These are phyloP conservation scores for Ceratocystis alfenasii DNA, from an alignment of 2,329 filamentous ascomycete genomes.

Conservation along the genomic window DNA sequence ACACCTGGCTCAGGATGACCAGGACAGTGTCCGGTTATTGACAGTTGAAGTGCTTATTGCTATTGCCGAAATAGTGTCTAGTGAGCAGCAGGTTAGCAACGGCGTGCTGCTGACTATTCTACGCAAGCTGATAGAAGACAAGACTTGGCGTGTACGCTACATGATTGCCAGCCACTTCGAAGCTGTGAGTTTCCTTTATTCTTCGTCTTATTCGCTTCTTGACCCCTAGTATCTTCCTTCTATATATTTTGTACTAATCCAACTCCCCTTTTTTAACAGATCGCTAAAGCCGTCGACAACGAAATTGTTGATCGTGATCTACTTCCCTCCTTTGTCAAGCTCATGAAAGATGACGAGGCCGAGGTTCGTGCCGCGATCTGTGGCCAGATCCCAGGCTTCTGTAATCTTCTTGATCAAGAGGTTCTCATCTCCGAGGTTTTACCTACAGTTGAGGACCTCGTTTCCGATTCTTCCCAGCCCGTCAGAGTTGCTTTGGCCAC, in stretches of 20 bases:
- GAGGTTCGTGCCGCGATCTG: slow-evolving; percentile 95
- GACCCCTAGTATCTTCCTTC: neutral
- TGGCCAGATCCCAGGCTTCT: slow-evolving; percentile 96
- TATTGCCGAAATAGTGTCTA: slow-evolving; percentile 92
- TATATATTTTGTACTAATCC: neutral
- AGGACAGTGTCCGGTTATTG: slow-evolving; percentile 90
- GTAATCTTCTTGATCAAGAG: slow-evolving; percentile 71
- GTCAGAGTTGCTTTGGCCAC: slow-evolving; percentile 90
- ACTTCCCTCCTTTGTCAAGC: slow-evolving; percentile 91
- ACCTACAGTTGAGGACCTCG: slow-evolving; percentile 88
- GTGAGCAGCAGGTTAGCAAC: slow-evolving; percentile 94
- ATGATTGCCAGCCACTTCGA: slow-evolving; percentile 99
- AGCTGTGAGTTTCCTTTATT: slow-evolving; percentile 51
- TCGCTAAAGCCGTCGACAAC: slow-evolving; percentile 95
- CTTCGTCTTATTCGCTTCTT: neutral
- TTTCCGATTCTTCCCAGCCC: slow-evolving; percentile 92
- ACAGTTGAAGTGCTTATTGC: slow-evolving; percentile 95
- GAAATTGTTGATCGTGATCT: slow-evolving; percentile 90
- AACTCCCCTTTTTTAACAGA: slow-evolving; percentile 39
- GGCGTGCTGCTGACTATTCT: slow-evolving; percentile 83
- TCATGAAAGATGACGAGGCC: slow-evolving; percentile 94
- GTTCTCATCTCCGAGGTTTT: slow-evolving; percentile 92
- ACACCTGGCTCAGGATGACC: slow-evolving; percentile 89
- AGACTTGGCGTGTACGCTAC: slow-evolving; percentile 97
- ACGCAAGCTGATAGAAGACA: slow-evolving; percentile 91